phyloP scores from a whole-genome alignment of 139 green algal genomes.

The Volvox africanus region DNA sequence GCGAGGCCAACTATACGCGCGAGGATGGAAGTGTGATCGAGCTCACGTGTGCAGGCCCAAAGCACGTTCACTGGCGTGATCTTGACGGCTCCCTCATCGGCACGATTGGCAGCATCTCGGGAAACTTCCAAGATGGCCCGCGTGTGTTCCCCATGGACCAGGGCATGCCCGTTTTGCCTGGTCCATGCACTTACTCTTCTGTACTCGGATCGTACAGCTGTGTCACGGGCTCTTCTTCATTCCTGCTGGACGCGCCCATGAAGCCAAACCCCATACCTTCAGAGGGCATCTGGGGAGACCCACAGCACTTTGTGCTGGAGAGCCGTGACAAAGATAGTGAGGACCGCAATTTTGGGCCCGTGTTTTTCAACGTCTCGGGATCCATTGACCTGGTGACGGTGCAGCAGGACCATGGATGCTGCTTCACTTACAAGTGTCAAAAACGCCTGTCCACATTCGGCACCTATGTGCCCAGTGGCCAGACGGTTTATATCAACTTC shows the following conservation, averaged over 20 bases:
- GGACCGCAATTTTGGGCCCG: conserved; percentile 70
- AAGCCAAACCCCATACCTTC: conserved; percentile 49
- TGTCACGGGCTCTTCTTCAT: not conserved
- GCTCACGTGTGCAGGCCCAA: conserved; percentile 70
- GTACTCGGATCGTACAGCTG: conserved; percentile 53
- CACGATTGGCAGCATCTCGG: not conserved
- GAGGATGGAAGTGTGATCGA: conserved; percentile 41
- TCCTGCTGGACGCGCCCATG: conserved; percentile 31
- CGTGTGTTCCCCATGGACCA: conserved; percentile 49
- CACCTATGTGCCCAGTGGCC: conserved; percentile 56
- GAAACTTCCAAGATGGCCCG: not conserved
- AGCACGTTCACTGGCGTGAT: conserved; percentile 63
- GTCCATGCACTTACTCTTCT: conserved; percentile 54
- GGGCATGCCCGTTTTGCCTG: conserved; percentile 51
- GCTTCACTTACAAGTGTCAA: conserved; percentile 68
- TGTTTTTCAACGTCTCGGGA: conserved; percentile 60
- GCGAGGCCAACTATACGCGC: conserved; percentile 14
- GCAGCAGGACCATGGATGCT: conserved; percentile 73
- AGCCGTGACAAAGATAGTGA: conserved; percentile 67
- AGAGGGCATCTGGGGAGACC: conserved; percentile 62
- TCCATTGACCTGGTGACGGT: conserved; percentile 50
- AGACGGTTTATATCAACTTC: conserved; percentile 56
- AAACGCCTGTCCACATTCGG: conserved; percentile 62
- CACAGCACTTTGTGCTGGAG: conserved; percentile 70
- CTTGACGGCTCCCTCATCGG: conserved; percentile 55